Conservation (phyloP, 495 filamentous ascomycete genomes). For the Talaromyces nanjingensis region DNA sequence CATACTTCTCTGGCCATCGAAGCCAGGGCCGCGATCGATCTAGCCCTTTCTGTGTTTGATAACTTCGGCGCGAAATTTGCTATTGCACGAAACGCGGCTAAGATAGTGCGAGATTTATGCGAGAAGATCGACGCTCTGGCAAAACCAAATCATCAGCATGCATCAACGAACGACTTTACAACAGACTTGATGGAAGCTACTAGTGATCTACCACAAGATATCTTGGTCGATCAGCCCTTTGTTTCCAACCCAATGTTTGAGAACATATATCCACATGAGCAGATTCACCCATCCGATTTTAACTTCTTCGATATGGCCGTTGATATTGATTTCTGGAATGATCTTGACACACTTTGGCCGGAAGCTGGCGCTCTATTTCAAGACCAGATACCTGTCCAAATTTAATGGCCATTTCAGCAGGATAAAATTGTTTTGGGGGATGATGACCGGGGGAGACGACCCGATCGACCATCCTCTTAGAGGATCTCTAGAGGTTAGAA, state of each 20-base stretch:
- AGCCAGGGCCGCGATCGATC: constrained; percentile 32
- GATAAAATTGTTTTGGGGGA: no score
- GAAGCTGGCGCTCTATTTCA: constrained; percentile 5
- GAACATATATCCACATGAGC: background rate
- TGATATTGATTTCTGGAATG: constrained; percentile 14
- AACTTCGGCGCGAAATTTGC: constrained; percentile 36
- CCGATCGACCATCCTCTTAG: no score
- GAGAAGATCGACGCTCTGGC: constrained; percentile 18
- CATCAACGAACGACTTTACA: background rate
- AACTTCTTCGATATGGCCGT: constrained; percentile 13
- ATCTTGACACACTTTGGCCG: constrained; percentile 9
- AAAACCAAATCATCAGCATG: background rate
- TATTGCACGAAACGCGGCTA: constrained; percentile 34
- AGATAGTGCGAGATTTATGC: constrained; percentile 25
- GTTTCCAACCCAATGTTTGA: background rate
- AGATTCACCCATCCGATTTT: background rate
- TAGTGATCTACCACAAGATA: background rate
- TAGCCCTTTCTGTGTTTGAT: constrained; percentile 37
- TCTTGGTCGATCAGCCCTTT: background rate
- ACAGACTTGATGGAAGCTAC: background rate
- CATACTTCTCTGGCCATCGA: constrained; percentile 13
- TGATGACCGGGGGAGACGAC: no score
- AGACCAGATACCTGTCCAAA: background rate
- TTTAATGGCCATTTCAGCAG: no score
- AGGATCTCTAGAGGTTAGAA: no score